Conservation (phyloP, 257 asterid species). For the Nicotiana sylvestris region DNA sequence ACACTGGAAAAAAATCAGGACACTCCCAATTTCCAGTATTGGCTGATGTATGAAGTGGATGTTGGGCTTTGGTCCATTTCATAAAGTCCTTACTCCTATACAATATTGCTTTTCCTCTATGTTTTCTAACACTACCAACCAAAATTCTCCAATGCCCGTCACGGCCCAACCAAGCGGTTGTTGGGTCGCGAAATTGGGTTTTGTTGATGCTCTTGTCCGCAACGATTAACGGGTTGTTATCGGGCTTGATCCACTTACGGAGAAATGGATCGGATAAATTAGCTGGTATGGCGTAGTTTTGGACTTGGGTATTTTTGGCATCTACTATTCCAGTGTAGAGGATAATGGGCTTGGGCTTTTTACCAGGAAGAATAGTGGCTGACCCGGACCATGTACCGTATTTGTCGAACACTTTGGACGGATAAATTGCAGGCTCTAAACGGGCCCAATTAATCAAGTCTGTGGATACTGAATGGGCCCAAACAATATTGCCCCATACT, state of each 20-base stretch:
- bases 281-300: constrained; percentile 25
- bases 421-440: constrained; percentile 15
- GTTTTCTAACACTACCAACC: constrained; percentile 8
- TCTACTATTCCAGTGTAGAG: constrained; percentile 22
- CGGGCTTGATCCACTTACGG: constrained; percentile 25
- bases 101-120: constrained; percentile 14
- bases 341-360: constrained; percentile 16
- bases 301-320: constrained; percentile 12
- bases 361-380: constrained; percentile 15
- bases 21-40: constrained; percentile 5
- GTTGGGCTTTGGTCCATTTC: not conserved
- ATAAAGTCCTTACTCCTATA: constrained; percentile 18
- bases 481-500: constrained; percentile 25
- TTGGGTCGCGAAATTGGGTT: constrained; percentile 25
- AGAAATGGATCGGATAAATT: constrained; percentile 18
- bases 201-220: constrained; percentile 3
- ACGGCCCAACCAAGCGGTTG: constrained; percentile 26
- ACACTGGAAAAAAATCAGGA: constrained; percentile 5
- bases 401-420: constrained; percentile 12
- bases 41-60: not conserved
- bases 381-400: constrained; percentile 28
- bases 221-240: constrained; percentile 16
- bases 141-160: constrained; percentile 21
- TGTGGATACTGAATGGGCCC: constrained; percentile 26
- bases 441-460: constrained; percentile 21